Percentiles rank a stretch among this genome's conserved stretches.
These are phyloP conservation scores for Viridothelium virens DNA, from an alignment of 495 filamentous ascomycete genomes.

Conservation along the genomic window DNA sequence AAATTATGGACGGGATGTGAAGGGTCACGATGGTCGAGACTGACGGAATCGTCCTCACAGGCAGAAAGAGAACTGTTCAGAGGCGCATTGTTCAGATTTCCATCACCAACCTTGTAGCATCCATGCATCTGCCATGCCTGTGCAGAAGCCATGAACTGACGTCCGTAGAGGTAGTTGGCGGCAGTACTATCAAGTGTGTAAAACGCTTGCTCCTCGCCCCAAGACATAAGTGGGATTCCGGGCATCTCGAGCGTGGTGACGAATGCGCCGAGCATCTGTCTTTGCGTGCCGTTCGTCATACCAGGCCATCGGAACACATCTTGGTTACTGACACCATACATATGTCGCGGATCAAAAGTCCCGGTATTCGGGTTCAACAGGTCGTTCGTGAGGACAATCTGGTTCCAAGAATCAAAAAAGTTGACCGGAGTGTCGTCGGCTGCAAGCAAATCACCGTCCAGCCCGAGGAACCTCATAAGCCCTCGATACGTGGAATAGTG, in stretches of 20 bases:
- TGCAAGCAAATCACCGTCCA: conserved; percentile 56
- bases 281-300: conserved; percentile 54
- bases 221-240: conserved; percentile 57
- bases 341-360: conserved; percentile 61
- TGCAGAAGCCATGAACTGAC: conserved; percentile 57
- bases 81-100: conserved; percentile 54
- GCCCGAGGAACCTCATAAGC: conserved; percentile 57
- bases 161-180: conserved; percentile 62
- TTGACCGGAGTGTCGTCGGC: conserved; percentile 53
- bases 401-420: conserved; percentile 56
- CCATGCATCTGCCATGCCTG: conserved; percentile 64
- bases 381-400: conserved; percentile 57
- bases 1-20: conserved; percentile 59
- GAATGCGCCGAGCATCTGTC: conserved; percentile 54
- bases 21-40: conserved; percentile 62
- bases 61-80: conserved; percentile 48
- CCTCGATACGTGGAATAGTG: conserved; percentile 66
- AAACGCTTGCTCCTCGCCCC: conserved; percentile 65
- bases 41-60: conserved; percentile 51
- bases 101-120: conserved; percentile 51
- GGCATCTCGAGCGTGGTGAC: conserved; percentile 59
- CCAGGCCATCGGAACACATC: conserved; percentile 71
- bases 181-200: conserved; percentile 62
- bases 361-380: conserved; percentile 58
- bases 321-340: conserved; percentile 65